Evolutionary conservation across 2,329 filamentous ascomycete genomes (phyloP), one percentile per base, ranked within the genome.

Genomic region (Kalaharituber pfeilii): DNA sequence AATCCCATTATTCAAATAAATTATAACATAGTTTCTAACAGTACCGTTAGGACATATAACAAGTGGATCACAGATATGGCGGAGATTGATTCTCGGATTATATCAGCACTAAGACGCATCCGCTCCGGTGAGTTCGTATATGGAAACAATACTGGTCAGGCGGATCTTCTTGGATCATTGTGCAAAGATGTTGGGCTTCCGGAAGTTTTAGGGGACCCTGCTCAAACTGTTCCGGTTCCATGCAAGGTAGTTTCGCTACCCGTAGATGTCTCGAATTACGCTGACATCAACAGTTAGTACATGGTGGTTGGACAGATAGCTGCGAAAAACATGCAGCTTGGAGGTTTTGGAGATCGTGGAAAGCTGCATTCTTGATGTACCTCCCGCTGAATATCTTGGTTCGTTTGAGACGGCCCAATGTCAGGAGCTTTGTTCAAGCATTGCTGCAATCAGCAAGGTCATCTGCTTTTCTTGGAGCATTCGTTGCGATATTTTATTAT

Each of bases 401-500:
- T 13, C 72, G 77, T n/a, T 66, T 81, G 8, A 69, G 72, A 11
- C 70, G 70, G 45, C 76, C 76, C 28, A 70, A 69, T 42, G 61
- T 63, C 52, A 66, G 63, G 5, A 71, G 70, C 28, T 67, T 76
- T 4, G 60, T 75, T 9, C 68, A 69, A 25, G 78, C 80, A 1
- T 55, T 81, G 25, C 62, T 72, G 13, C 81, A 81, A 1, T 79
- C 84, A 1, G 68, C 75, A 8, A 77, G 82, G 28, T 88, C 84
- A 4, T 87, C 85, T 0, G 74, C 81, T 0, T 91, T 93, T 66
- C 74, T 94, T 1, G 84, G 80, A 2, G 70, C 79, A 0, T 93
- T 89, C 67, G 82, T 93, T 60, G 72, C 78, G 1, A 70, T 87
- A 9, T 91, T 89, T 66, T 93, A 88, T 70, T 93, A 93, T 66